Evolutionary conservation across 345 rosid species (phyloP).

Genomic region (Linum tenue): DNA sequence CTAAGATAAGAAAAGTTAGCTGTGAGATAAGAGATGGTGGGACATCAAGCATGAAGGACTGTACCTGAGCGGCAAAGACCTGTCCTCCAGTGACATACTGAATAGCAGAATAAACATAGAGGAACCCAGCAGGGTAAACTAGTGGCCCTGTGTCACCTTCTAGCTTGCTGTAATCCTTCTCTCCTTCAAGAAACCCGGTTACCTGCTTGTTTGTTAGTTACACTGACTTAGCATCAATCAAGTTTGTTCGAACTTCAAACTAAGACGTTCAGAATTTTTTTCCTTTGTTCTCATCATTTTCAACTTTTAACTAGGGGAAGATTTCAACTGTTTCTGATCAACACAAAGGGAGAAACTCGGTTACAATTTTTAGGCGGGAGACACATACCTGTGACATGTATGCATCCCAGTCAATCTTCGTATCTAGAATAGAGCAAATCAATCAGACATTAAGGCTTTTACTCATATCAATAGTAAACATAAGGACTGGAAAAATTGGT

Average conservation of each 20-base stretch:
- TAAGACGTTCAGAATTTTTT: background rate
- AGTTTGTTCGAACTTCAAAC: background rate
- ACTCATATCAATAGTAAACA: background rate
- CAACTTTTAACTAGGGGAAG: conserved; percentile 9
- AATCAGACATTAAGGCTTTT: background rate
- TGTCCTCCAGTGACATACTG: conserved; percentile 61
- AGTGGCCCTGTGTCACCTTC: conserved; percentile 93
- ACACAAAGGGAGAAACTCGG: background rate
- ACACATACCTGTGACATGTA: conserved; percentile 84
- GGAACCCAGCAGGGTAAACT: conserved; percentile 96
- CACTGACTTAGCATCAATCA: conserved; percentile 7
- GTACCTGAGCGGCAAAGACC: conserved; percentile 76
- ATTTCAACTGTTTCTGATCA: background rate
- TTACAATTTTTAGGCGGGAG: background rate
- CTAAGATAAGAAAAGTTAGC: background rate
- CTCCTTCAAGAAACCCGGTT: conserved; percentile 80
- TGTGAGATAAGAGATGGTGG: background rate
- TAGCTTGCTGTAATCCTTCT: conserved; percentile 74
- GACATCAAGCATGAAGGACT: background rate
- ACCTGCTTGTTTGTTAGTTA: conserved; percentile 42
- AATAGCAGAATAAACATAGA: conserved; percentile 73
- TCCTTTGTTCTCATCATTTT: conserved; percentile 9
- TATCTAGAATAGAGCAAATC: conserved; percentile 40
- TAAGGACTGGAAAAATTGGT: conserved; percentile 46
- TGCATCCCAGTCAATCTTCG: conserved; percentile 99